Evolutionary conservation across 1,284 basidiomycete genomes (phyloP).

Genomic region (Cutaneotrichosporon daszewskae): DNA sequence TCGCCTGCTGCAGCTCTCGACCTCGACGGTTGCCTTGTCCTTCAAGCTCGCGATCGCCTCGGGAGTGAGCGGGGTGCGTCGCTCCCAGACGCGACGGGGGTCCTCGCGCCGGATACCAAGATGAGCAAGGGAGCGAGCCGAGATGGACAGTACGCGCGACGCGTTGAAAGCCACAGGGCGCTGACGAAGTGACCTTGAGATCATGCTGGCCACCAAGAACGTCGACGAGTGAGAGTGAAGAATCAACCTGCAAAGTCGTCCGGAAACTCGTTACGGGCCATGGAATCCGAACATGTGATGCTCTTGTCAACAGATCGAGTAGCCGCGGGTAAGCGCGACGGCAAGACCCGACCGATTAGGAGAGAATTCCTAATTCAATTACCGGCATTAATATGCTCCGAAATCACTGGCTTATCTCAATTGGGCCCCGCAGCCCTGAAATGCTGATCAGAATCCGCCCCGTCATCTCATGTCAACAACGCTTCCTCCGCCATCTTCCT

Average conservation of each 20-base stretch:
- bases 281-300: too few relatives aligned
- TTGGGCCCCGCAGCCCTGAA: too few relatives aligned
- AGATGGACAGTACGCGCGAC: not conserved
- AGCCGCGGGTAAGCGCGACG: not conserved
- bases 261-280: too few relatives aligned
- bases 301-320: too few relatives aligned
- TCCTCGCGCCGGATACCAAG: slow-evolving; percentile 73
- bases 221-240: too few relatives aligned
- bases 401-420: too few relatives aligned
- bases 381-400: too few relatives aligned
- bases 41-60: slow-evolving; percentile 58
- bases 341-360: slow-evolving; percentile 1
- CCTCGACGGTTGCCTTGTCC: slow-evolving; percentile 24
- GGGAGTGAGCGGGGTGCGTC: slow-evolving; percentile 76
- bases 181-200: not conserved
- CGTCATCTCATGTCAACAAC: not conserved
- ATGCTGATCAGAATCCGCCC: not conserved
- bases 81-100: slow-evolving; percentile 73
- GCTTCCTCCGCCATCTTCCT: not conserved
- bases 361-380: not conserved
- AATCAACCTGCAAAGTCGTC: too few relatives aligned
- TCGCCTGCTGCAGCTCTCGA: slow-evolving; percentile 60
- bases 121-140: slow-evolving; percentile 32
- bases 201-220: too few relatives aligned
- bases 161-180: too few relatives aligned